Evolutionary conservation across 2,329 filamentous ascomycete species (phyloP).

Genomic region (Colletotrichum navitas): DNA sequence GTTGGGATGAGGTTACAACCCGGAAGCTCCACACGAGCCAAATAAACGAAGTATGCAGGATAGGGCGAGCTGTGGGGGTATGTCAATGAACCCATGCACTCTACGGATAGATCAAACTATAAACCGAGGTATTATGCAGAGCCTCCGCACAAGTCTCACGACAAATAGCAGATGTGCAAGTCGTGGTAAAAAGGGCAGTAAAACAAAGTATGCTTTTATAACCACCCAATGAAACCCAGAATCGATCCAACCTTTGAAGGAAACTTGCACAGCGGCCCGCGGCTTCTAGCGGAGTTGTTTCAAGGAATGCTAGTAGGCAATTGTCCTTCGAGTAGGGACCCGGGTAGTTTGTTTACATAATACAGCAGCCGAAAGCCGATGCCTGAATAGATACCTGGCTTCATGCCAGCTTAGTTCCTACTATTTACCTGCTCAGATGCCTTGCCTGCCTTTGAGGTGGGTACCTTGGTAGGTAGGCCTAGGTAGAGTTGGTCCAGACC

Average conservation of each 20-base stretch:
- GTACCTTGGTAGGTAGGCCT: too few species aligned
- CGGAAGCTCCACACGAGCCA: constrained; percentile 20
- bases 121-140: constrained; percentile 3
- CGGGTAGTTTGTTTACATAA: constrained; percentile 18
- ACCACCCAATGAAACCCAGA: not conserved
- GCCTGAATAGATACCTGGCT: too few species aligned
- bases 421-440: too few species aligned
- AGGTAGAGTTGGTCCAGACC: constrained; percentile 20
- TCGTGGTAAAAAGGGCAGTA: not conserved
- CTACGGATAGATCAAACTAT: not conserved
- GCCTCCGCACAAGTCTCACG: not conserved
- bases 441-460: too few species aligned
- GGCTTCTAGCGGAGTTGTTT: constrained; percentile 6
- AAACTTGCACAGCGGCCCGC: not conserved
- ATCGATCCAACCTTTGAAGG: not conserved
- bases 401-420: too few species aligned
- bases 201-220: too few species aligned
- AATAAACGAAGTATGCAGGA: constrained; percentile 11
- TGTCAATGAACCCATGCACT: constrained; percentile 1
- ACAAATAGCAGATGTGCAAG: not conserved
- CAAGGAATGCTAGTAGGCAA: not conserved
- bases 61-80: not conserved
- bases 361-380: too few species aligned
- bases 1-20: not conserved
- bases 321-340: constrained; percentile 7